These are phyloP conservation scores for Elongisporangium undulatum DNA, from an alignment of 352 stramenopile species.

Conservation along the genomic window DNA sequence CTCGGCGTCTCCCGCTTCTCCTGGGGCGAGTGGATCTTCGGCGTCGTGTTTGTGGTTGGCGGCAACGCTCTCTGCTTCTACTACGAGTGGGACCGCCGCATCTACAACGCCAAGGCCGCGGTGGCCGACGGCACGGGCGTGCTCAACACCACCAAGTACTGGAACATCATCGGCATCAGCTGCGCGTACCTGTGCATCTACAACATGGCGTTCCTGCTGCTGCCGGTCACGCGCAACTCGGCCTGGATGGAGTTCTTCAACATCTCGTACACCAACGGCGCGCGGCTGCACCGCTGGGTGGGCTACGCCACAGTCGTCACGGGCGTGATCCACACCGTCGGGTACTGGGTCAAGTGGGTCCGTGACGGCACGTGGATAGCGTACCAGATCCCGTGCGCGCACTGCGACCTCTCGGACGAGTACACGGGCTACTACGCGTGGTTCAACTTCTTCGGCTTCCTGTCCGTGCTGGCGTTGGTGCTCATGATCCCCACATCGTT, in stretches of 20 bases:
- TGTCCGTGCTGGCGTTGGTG: constrained; percentile 39
- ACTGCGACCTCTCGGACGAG: constrained; percentile 19
- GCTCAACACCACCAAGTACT: constrained; percentile 52
- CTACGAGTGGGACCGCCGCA: constrained; percentile 46
- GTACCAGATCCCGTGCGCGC: constrained; percentile 43
- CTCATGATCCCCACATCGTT: constrained; percentile 55
- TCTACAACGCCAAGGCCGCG: constrained; percentile 19
- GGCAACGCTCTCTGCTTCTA: constrained; percentile 60
- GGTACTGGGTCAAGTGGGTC: constrained; percentile 48
- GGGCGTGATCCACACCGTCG: constrained; percentile 35
- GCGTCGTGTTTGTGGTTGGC: constrained; percentile 45
- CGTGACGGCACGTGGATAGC: constrained; percentile 33
- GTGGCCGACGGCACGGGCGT: neutral
- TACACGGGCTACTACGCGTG: constrained; percentile 52
- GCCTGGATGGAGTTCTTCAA: constrained; percentile 72
- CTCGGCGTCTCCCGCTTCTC: constrained; percentile 41
- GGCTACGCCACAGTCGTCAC: constrained; percentile 51
- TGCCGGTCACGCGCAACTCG: constrained; percentile 51
- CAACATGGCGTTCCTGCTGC: constrained; percentile 68
- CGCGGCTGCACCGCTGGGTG: constrained; percentile 64
- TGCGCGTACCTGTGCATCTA: constrained; percentile 54
- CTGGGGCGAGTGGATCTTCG: constrained; percentile 52
- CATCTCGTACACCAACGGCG: constrained; percentile 50
- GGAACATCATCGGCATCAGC: constrained; percentile 47
- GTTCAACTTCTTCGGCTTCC: constrained; percentile 57